A percentile compares a stretch with the other conserved stretches of the same genome.
phyloP scores from a whole-genome alignment of 2,329 filamentous ascomycete genomes.

The Daldinia eschscholtzii region DNA sequence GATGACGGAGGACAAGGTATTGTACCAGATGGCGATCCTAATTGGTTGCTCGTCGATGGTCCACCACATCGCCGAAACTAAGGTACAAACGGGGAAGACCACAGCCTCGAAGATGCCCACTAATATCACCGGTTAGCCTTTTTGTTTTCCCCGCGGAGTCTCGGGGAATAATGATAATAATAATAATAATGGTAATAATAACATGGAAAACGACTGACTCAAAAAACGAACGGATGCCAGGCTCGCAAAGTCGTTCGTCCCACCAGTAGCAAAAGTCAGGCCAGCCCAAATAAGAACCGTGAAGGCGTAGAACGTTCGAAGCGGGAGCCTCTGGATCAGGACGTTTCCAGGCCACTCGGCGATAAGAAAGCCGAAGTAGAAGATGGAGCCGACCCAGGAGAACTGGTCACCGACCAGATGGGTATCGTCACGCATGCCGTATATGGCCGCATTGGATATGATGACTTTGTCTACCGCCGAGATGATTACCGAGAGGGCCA shows the following conservation, averaged over 20 bases:
- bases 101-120: slow-evolving; percentile 20
- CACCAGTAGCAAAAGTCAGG: slow-evolving; percentile 13
- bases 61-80: slow-evolving; percentile 18
- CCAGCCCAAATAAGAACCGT: slow-evolving; percentile 10
- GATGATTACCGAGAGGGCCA: slow-evolving; percentile 12
- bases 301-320: slow-evolving; percentile 12
- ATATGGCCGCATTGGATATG: slow-evolving; percentile 18
- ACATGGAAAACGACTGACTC: not conserved
- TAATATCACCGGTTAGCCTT: slow-evolving; percentile 4
- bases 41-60: slow-evolving; percentile 18
- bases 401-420: slow-evolving; percentile 17
- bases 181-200: too few relatives aligned
- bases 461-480: slow-evolving; percentile 17
- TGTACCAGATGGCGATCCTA: slow-evolving; percentile 21
- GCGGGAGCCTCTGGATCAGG: slow-evolving; percentile 12
- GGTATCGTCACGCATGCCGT: slow-evolving; percentile 15
- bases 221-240: slow-evolving; percentile 17
- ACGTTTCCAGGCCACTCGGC: slow-evolving; percentile 14
- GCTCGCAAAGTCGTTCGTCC: slow-evolving; percentile 15
- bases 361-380: slow-evolving; percentile 20
- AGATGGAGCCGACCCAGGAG: slow-evolving; percentile 20
- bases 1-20: slow-evolving; percentile 12
- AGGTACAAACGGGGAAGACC: slow-evolving; percentile 18
- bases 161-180: not conserved
- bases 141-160: not conserved